Base-by-base conservation (phyloP, 108 stramenopile genomes). In the Epipyxis sp. region DNA sequence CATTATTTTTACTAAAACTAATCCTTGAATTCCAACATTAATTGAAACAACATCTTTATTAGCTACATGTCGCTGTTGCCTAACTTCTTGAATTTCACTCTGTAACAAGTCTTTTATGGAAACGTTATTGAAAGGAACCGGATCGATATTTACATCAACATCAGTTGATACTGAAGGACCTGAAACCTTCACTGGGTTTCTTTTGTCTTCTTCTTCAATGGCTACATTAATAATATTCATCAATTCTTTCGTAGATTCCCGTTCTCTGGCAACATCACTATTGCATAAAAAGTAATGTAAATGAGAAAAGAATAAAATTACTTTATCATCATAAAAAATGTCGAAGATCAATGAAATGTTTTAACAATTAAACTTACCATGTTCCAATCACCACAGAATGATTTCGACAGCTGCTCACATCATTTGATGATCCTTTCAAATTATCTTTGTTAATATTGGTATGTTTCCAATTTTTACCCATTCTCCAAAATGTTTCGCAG, bases 391-490 rank as follows among this genome's bases (percentile, higher is more conserved):
- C 10, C 30, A 65, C 34, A 6, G 34, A 10, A 37, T 65, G 25
- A 13, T 32, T 32, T 65, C 25, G 20, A 37, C 61, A 65, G 25
- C 61, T 65, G 20, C 30, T 3, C 6, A 65, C 34, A 37, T 65
- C 61, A 65, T 65, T 65, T 37, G 3, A 29, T 65, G 20, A 65
- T 6, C 10, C 61, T 65, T 25, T 65, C 61, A 6, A 37, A 65
- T 32, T 32, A 35, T 25, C 61, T 13, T 10, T 3, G 30, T 37
- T 35, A 16, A 6, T 25, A 32, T 65, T 65, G 6, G 6, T 35
- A 65, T 32, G 30, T 65, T 65, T 16, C 61, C 61, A 65, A 32
- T 65, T 65, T 25, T 50, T 50, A 50, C 46, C 46, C 46, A 50
- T 50, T 50, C 46, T 50, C 6, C 46, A 6, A 20, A 50, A 6